Conservation (phyloP, 2,329 filamentous ascomycete species). For the Pseudocercospora ulei region DNA sequence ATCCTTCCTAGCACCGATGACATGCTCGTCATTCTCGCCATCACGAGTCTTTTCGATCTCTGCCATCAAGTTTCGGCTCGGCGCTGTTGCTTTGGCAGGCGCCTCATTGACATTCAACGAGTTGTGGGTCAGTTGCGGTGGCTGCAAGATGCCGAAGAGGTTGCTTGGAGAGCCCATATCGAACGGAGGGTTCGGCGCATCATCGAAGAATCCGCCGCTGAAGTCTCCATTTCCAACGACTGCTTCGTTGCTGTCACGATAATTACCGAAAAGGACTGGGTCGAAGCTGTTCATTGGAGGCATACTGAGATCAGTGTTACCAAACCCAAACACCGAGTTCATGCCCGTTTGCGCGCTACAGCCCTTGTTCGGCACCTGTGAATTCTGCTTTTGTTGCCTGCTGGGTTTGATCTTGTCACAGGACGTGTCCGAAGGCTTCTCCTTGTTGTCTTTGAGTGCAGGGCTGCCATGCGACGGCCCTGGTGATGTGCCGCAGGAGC, state of each 20-base stretch:
- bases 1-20: conserved; percentile 21
- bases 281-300: conserved; percentile 63
- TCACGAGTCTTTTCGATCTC: conserved; percentile 69
- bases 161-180: conserved; percentile 80
- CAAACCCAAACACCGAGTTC: conserved; percentile 19
- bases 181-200: conserved; percentile 38
- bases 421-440: conserved; percentile 36
- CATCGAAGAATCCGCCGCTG: conserved; percentile 66
- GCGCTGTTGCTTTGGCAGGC: conserved; percentile 18
- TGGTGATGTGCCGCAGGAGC: conserved; percentile 63
- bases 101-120: conserved; percentile 13
- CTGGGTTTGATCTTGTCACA: conserved; percentile 48
- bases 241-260: conserved; percentile 80
- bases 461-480: conserved; percentile 67
- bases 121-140: conserved; percentile 30
- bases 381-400: conserved; percentile 11
- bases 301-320: conserved; percentile 25
- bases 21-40: conserved; percentile 52
- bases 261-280: conserved; percentile 81
- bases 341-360: conserved; percentile 19
- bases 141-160: conserved; percentile 43
- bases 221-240: conserved; percentile 61
- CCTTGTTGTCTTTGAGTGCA: conserved; percentile 43
- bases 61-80: conserved; percentile 54
- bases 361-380: conserved; percentile 14